Evolutionary conservation across 2,329 filamentous ascomycete species (phyloP).

Genomic region (Salinomyces thailandicus): DNA sequence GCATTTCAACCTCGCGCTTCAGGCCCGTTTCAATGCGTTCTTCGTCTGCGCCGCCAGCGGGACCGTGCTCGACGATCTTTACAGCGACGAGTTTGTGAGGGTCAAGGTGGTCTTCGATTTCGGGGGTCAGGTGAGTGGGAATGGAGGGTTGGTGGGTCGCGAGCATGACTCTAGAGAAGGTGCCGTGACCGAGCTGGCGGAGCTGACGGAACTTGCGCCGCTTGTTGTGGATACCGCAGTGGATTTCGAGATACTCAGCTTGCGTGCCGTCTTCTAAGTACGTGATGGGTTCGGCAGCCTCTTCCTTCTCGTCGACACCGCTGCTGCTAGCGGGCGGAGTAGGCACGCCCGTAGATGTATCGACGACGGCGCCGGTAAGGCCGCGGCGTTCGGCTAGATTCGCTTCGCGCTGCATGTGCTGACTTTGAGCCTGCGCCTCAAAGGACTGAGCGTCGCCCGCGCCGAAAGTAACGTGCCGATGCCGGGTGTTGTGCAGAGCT

Average conservation of each 20-base stretch:
- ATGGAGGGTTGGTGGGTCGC: constrained; percentile 63
- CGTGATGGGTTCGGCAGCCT: constrained; percentile 31
- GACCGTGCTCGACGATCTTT: constrained; percentile 91
- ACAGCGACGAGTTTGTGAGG: constrained; percentile 82
- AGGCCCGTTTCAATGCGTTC: constrained; percentile 87
- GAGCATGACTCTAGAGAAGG: constrained; percentile 88
- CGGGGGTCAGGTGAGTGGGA: constrained; percentile 26
- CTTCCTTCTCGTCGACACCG: constrained; percentile 46
- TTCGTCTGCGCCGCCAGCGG: constrained; percentile 84
- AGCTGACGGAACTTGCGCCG: constrained; percentile 74
- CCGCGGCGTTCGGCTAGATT: constrained; percentile 72
- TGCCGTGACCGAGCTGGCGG: constrained; percentile 76
- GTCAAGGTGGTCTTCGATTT: constrained; percentile 43
- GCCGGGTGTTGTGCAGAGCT: constrained; percentile 52
- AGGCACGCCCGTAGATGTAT: constrained; percentile 37
- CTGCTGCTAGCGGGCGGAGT: constrained; percentile 72
- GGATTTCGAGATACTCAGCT: constrained; percentile 35
- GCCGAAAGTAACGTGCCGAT: constrained; percentile 61
- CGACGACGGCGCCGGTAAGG: constrained; percentile 41
- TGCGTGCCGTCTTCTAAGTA: constrained; percentile 28
- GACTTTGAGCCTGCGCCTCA: constrained; percentile 39
- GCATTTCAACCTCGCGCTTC: constrained; percentile 89
- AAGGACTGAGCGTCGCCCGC: constrained; percentile 40
- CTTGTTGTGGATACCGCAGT: constrained; percentile 53
- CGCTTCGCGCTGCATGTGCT: constrained; percentile 61